Conservation (phyloP, 2,329 filamentous ascomycete genomes). For the Exophiala aquamarina region DNA sequence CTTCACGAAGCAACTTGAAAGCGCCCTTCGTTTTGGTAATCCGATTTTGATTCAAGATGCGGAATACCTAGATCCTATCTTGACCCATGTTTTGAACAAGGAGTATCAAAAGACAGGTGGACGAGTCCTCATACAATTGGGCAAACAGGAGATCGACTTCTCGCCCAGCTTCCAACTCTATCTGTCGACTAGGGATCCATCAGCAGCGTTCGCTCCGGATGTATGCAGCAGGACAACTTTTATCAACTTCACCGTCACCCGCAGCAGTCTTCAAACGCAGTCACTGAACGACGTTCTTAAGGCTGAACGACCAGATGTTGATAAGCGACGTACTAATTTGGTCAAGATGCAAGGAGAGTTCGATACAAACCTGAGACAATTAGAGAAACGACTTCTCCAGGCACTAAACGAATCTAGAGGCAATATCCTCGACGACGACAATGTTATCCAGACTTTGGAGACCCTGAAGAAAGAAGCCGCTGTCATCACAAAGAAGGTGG, state of each 20-base stretch:
- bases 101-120: conserved; percentile 98
- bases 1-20: conserved; percentile 97
- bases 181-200: conserved; percentile 92
- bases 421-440: conserved; percentile 97
- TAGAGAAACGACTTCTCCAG: conserved; percentile 91
- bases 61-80: conserved; percentile 92
- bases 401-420: conserved; percentile 96
- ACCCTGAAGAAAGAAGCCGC: conserved; percentile 96
- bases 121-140: conserved; percentile 95
- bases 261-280: conserved; percentile 97
- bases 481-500: conserved; percentile 94
- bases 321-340: conserved; percentile 92
- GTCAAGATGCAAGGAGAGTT: conserved; percentile 99
- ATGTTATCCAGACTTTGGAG: conserved; percentile 96
- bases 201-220: conserved; percentile 90
- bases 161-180: conserved; percentile 95
- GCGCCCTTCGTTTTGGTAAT: conserved; percentile 94
- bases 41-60: conserved; percentile 98
- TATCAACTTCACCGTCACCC: conserved; percentile 98
- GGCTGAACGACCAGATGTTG: conserved; percentile 94
- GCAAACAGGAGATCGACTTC: conserved; percentile 98
- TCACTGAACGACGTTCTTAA: conserved; percentile 97
- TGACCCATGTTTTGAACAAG: conserved; percentile 98
- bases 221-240: conserved; percentile 98
- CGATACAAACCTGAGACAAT: conserved; percentile 92